Evolutionary conservation across 2,329 filamentous ascomycete species (phyloP).

Genomic region (Venturia carpophila): DNA sequence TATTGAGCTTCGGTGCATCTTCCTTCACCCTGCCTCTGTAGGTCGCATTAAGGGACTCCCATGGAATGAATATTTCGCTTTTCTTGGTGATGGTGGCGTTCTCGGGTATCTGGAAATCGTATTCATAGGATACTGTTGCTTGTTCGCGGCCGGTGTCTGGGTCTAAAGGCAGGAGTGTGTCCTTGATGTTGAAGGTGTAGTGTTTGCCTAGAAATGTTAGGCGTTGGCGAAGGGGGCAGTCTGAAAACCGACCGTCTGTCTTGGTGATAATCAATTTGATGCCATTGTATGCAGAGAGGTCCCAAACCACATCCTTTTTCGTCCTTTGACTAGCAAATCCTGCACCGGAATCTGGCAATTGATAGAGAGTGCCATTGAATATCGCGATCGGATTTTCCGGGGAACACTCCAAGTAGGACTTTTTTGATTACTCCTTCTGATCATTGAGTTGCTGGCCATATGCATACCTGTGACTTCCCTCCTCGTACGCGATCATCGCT

Average conservation of each 20-base stretch:
- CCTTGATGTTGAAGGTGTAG: constrained; percentile 70
- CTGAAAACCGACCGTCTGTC: constrained; percentile 41
- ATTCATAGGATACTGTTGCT: constrained; percentile 66
- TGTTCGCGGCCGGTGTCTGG: constrained; percentile 61
- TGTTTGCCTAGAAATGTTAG: constrained; percentile 41
- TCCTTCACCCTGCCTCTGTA: constrained; percentile 61
- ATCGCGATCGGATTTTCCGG: constrained; percentile 21
- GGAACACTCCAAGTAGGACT: constrained; percentile 42
- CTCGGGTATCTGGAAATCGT: constrained; percentile 48
- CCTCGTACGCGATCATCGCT: constrained; percentile 73
- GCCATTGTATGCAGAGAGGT: constrained; percentile 57
- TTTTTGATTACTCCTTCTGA: constrained; percentile 22
- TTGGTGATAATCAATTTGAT: constrained; percentile 47
- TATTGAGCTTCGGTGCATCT: constrained; percentile 53
- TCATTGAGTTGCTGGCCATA: constrained; percentile 24
- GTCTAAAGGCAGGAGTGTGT: constrained; percentile 50
- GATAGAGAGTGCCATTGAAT: constrained; percentile 7
- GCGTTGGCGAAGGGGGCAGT: background rate
- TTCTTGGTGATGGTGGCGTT: constrained; percentile 23
- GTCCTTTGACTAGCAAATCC: constrained; percentile 77
- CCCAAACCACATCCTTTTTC: constrained; percentile 44
- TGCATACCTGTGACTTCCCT: constrained; percentile 51
- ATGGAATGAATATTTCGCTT: constrained; percentile 49
- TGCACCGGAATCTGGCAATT: constrained; percentile 57
- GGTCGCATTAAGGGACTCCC: constrained; percentile 59